Evolutionary conservation across 768 basidiomycete species (phyloP), one percentile per base, ranked within the genome.

Genomic region (Boletellus ananiceps): DNA sequence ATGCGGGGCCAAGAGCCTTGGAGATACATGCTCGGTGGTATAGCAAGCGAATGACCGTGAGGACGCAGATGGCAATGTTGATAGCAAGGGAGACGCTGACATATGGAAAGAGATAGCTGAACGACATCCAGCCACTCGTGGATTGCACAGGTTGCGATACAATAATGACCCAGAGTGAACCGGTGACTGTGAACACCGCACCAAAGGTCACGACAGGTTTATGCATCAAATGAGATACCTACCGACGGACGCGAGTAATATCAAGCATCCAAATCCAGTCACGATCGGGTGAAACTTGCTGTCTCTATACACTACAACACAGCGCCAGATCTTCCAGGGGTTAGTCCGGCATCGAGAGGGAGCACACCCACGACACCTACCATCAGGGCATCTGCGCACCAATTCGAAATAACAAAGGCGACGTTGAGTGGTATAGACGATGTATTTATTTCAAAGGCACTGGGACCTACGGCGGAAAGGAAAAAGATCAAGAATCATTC

Each of bases 11-110:
- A n/a, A 68, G 64, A 32, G 50, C 59, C 25, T 29, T 61, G 21
- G 57, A 55, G 42, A 62, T 58, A 45, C 55, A 58, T 19, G 54
- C 44, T 34, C 64, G 57, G 48, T 65, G 67, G 37, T 63, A 60
- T 2, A 71, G 44, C 8, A 70, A 49, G 15, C 70, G 70, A 7
- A 58, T 1, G 44, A 67, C 67, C 0, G 66, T 70, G 7, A 69
- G 47, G 9, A 63, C 45, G 23, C 64, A 67, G 29, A 69, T 54
- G 51, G 63, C 12, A 44, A 71, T 51, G 29, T 69, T 70, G 56
- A 62, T 65, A 16, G 56, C 57, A 21, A 70, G 60, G 8, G 70
- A 70, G 16, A 71, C 59, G 8, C 58, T 58, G 43, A 68, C 52
- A 36, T 64, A 69, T 0, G 69, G 69, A 37, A 68, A 61, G 19